Evolutionary conservation across 2,329 filamentous ascomycete species (phyloP).

Genomic region (Botrytis aclada): DNA sequence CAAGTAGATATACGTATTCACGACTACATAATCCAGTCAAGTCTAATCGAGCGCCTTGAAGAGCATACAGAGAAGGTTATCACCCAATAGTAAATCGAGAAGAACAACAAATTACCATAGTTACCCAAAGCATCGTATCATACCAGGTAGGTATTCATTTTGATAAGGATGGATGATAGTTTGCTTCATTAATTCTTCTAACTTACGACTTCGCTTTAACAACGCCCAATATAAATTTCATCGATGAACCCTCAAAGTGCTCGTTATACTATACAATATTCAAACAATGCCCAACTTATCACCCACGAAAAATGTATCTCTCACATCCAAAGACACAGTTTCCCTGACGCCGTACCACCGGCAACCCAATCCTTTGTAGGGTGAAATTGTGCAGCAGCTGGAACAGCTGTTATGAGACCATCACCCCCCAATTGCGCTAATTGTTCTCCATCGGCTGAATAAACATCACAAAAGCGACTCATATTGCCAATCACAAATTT

Average conservation of each 20-base stretch:
- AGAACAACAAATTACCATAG: not conserved
- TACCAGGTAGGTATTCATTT: not conserved
- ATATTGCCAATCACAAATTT: slow-evolving; percentile 95
- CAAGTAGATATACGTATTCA: not conserved
- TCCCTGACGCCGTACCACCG: slow-evolving; percentile 86
- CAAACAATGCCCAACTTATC: not conserved
- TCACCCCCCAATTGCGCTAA: slow-evolving; percentile 84
- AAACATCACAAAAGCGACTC: slow-evolving; percentile 95
- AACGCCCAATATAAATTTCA: not conserved
- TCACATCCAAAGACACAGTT: slow-evolving; percentile 86
- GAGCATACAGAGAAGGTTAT: not conserved
- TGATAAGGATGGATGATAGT: not conserved
- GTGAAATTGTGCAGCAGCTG: slow-evolving; percentile 88
- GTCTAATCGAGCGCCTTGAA: not conserved
- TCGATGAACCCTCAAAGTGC: not conserved
- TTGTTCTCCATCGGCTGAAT: slow-evolving; percentile 76
- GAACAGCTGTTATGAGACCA: slow-evolving; percentile 82
- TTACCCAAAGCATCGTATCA: not conserved
- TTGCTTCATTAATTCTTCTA: not conserved
- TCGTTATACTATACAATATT: slow-evolving; percentile 3
- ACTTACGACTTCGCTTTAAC: not conserved
- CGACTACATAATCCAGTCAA: not conserved
- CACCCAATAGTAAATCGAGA: not conserved
- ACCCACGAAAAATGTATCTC: not conserved
- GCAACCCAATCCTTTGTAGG: slow-evolving; percentile 86